Percentiles rank a stretch among this genome's conserved stretches.
phyloP scores from a whole-genome alignment of 352 stramenopile species.

The Globisporangium spiculum region DNA sequence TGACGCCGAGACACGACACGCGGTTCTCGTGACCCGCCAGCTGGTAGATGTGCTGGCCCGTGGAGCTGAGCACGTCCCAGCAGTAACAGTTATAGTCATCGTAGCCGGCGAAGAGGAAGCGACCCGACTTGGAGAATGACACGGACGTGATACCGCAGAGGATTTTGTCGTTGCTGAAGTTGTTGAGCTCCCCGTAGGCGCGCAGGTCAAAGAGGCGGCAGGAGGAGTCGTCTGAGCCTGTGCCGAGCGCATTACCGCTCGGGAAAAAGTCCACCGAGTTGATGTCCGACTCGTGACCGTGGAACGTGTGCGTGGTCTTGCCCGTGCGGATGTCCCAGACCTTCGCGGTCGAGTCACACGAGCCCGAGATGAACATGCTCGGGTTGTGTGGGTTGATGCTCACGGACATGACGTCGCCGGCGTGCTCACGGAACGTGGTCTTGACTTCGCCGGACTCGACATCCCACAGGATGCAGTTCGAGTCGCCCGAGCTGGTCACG shows the following conservation, averaged over 20 bases:
- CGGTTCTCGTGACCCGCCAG: constrained; percentile 95
- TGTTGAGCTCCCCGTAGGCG: constrained; percentile 95
- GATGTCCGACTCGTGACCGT: constrained; percentile 98
- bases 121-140: constrained; percentile 93
- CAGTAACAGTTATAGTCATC: constrained; percentile 98
- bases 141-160: constrained; percentile 97
- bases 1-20: constrained; percentile 96
- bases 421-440: constrained; percentile 97
- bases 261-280: constrained; percentile 99
- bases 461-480: constrained; percentile 99
- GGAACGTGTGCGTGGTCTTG: constrained; percentile 96
- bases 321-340: constrained; percentile 97
- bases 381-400: constrained; percentile 93
- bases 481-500: constrained; percentile 95
- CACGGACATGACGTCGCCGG: constrained; percentile 97
- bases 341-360: constrained; percentile 96
- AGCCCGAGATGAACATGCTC: constrained; percentile 97
- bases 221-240: constrained; percentile 96
- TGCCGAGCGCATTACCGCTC: constrained; percentile 93
- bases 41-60: constrained; percentile 89
- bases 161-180: constrained; percentile 97
- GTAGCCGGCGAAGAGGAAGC: constrained; percentile 97
- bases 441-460: constrained; percentile 93
- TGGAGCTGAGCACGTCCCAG: constrained; percentile 95
- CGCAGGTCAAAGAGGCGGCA: constrained; percentile 97